These are phyloP conservation scores for Astrothelium macrocarpum DNA, from an alignment of 495 filamentous ascomycete species.

Conservation along the genomic window DNA sequence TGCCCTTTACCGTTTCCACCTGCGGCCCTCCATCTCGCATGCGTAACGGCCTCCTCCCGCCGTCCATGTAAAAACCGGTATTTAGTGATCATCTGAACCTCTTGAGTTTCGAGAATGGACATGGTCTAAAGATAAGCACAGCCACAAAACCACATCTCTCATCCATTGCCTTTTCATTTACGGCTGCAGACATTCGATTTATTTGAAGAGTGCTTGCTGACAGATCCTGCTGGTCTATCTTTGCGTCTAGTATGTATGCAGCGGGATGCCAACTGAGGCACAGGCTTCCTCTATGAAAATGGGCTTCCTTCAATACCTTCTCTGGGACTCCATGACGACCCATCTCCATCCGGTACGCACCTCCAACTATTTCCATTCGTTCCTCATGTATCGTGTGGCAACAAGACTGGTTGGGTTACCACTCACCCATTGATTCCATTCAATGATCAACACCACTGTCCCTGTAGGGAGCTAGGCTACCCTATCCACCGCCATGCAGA, in stretches of 20 bases:
- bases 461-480: background rate
- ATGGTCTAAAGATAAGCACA: too few species aligned
- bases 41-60: constrained; percentile 2
- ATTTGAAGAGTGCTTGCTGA: too few species aligned
- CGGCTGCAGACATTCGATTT: too few species aligned
- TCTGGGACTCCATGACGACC: background rate
- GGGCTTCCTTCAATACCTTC: background rate
- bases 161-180: too few species aligned
- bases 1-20: background rate
- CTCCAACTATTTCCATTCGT: too few species aligned
- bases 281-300: background rate
- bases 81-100: background rate
- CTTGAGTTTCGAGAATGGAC: background rate
- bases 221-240: background rate
- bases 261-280: background rate
- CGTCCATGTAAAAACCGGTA: background rate
- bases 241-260: background rate
- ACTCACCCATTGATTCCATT: background rate
- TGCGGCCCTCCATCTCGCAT: background rate
- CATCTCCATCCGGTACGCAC: background rate
- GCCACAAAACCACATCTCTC: too few species aligned
- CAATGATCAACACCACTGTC: background rate
- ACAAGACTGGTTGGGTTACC: background rate
- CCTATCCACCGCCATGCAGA: background rate
- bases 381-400: too few species aligned